Conservation (phyloP, 2,329 filamentous ascomycete genomes). For the Didymella pomorum region DNA sequence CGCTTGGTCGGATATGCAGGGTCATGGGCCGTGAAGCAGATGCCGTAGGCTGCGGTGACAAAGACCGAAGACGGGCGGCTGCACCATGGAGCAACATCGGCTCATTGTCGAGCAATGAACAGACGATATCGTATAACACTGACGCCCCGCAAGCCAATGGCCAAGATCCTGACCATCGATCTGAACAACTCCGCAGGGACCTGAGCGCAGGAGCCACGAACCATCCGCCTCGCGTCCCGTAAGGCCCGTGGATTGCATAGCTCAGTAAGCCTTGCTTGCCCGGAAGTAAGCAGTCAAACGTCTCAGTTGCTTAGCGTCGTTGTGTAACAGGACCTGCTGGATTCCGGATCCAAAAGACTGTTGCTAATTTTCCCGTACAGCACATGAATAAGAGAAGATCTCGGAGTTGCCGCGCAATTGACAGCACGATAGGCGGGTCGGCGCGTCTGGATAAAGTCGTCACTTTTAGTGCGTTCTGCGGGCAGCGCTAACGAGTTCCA, state of each 20-base stretch:
- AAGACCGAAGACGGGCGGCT: not conserved
- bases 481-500: conserved; percentile 15
- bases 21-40: not conserved
- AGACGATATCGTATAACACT: conserved; percentile 1
- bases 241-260: conserved; percentile 3
- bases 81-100: not conserved
- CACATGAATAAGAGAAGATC: not conserved
- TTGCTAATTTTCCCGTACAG: not conserved
- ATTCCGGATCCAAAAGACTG: no score
- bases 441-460: conserved; percentile 10
- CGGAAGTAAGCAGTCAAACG: not conserved
- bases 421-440: conserved; percentile 7
- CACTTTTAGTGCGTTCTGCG: conserved; percentile 4
- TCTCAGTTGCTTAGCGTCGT: not conserved
- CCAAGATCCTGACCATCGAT: conserved; percentile 15
- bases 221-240: not conserved
- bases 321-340: not conserved
- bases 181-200: conserved; percentile 9
- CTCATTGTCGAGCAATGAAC: not conserved
- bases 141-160: not conserved
- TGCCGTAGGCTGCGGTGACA: not conserved
- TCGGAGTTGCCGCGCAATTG: conserved; percentile 5
- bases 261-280: not conserved
- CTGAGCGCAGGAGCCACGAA: conserved; percentile 10
- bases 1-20: not conserved